A percentile compares a stretch with the other conserved stretches of the same genome.
These are phyloP conservation scores for Starmerella vitae DNA, from an alignment of 805 yeast genomes.

Conservation along the genomic window DNA sequence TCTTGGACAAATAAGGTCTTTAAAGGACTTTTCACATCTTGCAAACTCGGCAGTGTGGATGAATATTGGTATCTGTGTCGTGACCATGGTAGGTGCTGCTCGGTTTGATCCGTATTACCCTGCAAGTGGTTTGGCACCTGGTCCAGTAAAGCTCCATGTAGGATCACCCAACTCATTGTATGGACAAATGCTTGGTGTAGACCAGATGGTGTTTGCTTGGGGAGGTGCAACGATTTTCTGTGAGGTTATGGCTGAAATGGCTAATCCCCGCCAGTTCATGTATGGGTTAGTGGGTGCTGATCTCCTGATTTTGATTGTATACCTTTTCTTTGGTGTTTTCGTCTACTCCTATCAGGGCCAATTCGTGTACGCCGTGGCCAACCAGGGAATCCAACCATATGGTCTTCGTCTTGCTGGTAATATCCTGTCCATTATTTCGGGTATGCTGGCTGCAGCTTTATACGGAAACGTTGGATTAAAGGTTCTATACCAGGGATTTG, in stretches of 20 bases:
- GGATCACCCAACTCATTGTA: constrained; percentile 1
- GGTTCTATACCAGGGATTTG: constrained; percentile 32
- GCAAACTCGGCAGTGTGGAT: constrained; percentile 38
- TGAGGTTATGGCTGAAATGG: constrained; percentile 38
- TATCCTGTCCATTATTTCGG: constrained; percentile 30
- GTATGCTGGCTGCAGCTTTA: constrained; percentile 34
- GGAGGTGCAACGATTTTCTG: constrained; percentile 41
- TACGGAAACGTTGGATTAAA: constrained; percentile 38
- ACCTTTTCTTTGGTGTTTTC: constrained; percentile 33
- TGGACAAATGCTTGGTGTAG: constrained; percentile 21
- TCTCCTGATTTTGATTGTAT: constrained; percentile 29
- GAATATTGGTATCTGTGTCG: constrained; percentile 33
- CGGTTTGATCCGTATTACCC: constrained; percentile 6
- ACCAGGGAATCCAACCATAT: constrained; percentile 30
- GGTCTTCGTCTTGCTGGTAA: constrained; percentile 30
- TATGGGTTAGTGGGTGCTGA: constrained; percentile 36
- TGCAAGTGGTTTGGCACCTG: constrained; percentile 5
- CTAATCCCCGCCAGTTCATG: constrained; percentile 37
- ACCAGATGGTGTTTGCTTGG: constrained; percentile 37
- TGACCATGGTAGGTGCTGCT: constrained; percentile 34
- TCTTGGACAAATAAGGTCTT: constrained; percentile 32
- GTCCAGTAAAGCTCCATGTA: constrained; percentile 4
- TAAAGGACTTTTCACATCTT: constrained; percentile 31
- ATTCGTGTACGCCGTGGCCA: constrained; percentile 28
- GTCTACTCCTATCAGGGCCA: constrained; percentile 37